These are phyloP conservation scores for Apiospora sp. DNA, from an alignment of 2,329 filamentous ascomycete genomes.

Conservation along the genomic window DNA sequence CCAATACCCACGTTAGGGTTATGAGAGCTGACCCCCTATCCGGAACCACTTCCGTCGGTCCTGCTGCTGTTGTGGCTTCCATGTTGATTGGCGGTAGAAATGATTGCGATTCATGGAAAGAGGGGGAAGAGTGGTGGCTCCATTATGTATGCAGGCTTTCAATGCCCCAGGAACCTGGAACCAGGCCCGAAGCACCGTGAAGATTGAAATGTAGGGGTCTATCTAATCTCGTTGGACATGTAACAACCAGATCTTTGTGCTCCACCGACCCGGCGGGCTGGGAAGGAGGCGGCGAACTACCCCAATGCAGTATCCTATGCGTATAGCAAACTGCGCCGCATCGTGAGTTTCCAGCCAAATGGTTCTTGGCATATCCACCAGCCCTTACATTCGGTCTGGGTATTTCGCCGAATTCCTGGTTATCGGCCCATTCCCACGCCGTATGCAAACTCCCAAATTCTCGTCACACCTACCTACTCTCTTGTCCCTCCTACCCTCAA, in stretches of 20 bases:
- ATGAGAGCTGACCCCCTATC: not conserved
- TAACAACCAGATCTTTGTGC: no score
- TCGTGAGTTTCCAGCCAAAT: not conserved
- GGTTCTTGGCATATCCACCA: not conserved
- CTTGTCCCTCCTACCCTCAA: not conserved
- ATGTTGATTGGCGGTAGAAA: not conserved
- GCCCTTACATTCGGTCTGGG: not conserved
- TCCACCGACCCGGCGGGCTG: not conserved
- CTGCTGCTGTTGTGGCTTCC: not conserved
- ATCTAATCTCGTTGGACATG: no score
- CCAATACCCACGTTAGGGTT: not conserved
- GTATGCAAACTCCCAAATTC: not conserved
- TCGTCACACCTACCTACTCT: not conserved
- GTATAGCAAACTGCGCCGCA: not conserved
- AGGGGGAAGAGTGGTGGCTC: not conserved
- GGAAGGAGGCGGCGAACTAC: not conserved
- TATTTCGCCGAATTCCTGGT: not conserved
- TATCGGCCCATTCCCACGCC: not conserved
- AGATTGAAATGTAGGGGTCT: no score
- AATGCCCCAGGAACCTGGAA: no score
- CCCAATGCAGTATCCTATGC: not conserved
- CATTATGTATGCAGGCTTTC: no score
- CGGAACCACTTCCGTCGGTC: not conserved
- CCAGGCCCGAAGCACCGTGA: no score
- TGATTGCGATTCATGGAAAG: not conserved